Percentiles rank a stretch among this genome's conserved stretches.
phyloP scores from a whole-genome alignment of 2,329 filamentous ascomycete genomes.

The Microcyclospora pomicola region DNA sequence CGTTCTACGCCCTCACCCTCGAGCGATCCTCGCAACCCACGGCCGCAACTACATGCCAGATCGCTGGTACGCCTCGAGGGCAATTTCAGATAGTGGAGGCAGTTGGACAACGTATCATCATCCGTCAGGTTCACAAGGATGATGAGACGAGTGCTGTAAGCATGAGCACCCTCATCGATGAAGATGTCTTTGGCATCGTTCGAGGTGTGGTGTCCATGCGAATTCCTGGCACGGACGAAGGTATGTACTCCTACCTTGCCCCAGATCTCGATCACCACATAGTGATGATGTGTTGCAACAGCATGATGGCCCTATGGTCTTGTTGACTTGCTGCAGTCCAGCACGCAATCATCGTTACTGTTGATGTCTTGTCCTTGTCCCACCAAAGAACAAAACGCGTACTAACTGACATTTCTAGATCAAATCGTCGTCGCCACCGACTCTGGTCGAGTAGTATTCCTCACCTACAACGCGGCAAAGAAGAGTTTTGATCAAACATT shows the following conservation, averaged over 20 bases:
- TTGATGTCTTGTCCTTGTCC: no score
- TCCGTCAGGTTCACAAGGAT: slow-evolving; percentile 62
- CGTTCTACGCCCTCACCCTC: slow-evolving; percentile 93
- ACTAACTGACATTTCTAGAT: slow-evolving; percentile 41
- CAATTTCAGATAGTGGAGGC: slow-evolving; percentile 96
- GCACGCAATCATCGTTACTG: no score
- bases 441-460: slow-evolving; percentile 83
- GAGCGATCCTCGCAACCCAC: slow-evolving; percentile 81
- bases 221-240: slow-evolving; percentile 87
- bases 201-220: slow-evolving; percentile 78
- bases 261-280: slow-evolving; percentile 24
- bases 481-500: slow-evolving; percentile 84
- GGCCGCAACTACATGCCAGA: slow-evolving; percentile 79
- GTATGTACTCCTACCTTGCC: slow-evolving; percentile 32
- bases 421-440: slow-evolving; percentile 92
- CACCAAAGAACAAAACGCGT: no score
- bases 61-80: slow-evolving; percentile 58
- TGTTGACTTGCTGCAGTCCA: no score
- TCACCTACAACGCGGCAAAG: slow-evolving; percentile 77
- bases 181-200: slow-evolving; percentile 94
- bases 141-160: slow-evolving; percentile 53
- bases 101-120: slow-evolving; percentile 75
- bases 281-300: slow-evolving; percentile 27
- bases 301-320: slow-evolving; percentile 1
- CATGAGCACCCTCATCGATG: slow-evolving; percentile 71